phyloP scores from a whole-genome alignment of 768 basidiomycete genomes.

The Hericium alpestre region DNA sequence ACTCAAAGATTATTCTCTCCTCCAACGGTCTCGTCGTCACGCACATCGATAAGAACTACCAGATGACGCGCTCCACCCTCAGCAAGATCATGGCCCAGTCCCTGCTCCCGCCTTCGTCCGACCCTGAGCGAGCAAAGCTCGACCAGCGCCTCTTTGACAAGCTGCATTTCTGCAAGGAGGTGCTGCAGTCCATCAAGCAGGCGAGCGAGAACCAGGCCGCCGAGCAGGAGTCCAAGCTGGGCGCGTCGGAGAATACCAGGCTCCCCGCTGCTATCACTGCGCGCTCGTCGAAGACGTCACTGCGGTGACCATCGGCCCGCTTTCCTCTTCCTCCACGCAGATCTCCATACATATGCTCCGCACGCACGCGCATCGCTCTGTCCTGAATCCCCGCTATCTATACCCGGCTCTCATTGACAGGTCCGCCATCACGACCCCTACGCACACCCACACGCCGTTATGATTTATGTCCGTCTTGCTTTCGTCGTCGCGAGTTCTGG shows the following conservation, averaged over 20 bases:
- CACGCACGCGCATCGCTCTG: neutral
- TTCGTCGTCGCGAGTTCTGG: too few relatives aligned
- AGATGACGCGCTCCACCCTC: slow-evolving; percentile 62
- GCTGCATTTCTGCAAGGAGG: slow-evolving; percentile 80
- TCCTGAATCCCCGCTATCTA: neutral
- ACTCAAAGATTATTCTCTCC: slow-evolving; percentile 87
- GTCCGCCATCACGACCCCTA: neutral
- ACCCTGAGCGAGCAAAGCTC: slow-evolving; percentile 50
- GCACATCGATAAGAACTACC: slow-evolving; percentile 85
- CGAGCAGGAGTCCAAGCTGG: slow-evolving; percentile 1
- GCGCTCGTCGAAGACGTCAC: slow-evolving; percentile 12
- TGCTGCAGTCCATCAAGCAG: slow-evolving; percentile 58
- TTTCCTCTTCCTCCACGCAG: neutral
- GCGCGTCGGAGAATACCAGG: slow-evolving; percentile 1
- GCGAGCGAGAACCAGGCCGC: slow-evolving; percentile 35
- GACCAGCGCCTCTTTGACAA: slow-evolving; percentile 62
- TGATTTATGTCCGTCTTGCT: neutral
- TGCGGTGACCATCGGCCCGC: slow-evolving; percentile 5
- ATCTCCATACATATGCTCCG: too few relatives aligned
- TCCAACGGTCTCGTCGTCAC: slow-evolving; percentile 70
- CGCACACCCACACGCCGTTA: neutral
- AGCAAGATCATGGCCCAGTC: slow-evolving; percentile 57
- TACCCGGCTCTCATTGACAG: neutral
- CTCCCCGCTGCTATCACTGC: slow-evolving; percentile 5
- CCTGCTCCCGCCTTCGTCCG: slow-evolving; percentile 28